These are phyloP conservation scores for Colletotrichum tropicale DNA, from an alignment of 2,329 filamentous ascomycete genomes.

Conservation along the genomic window DNA sequence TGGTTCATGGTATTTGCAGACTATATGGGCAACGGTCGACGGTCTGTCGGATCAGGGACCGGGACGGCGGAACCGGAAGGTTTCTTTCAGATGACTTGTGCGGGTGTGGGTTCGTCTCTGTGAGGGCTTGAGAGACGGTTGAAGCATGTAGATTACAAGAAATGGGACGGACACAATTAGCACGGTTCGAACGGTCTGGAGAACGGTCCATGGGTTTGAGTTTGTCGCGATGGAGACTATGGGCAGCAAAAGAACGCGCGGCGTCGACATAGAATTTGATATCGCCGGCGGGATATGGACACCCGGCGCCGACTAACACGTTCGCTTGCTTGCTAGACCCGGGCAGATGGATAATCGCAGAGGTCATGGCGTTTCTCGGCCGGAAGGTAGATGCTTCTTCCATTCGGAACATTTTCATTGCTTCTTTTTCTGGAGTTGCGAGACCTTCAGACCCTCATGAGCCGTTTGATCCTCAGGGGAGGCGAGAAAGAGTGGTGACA, in stretches of 20 bases:
- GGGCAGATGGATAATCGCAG: not conserved
- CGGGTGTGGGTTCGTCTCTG: not conserved
- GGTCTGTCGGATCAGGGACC: not conserved
- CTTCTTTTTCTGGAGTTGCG: not conserved
- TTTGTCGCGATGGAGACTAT: not conserved
- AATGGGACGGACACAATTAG: not conserved
- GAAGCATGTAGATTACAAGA: constrained; percentile 4
- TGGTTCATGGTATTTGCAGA: not conserved
- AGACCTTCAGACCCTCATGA: not conserved
- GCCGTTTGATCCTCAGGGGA: not conserved
- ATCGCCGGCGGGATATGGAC: not conserved
- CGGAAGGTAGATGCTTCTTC: not conserved
- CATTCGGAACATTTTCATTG: not conserved
- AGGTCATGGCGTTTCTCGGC: not conserved
- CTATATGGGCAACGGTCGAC: not conserved
- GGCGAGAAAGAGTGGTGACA: not conserved
- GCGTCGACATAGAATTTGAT: not conserved
- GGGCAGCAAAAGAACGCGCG: not conserved
- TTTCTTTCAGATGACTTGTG: not conserved
- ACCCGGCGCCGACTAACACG: not conserved
- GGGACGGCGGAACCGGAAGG: constrained; percentile 5
- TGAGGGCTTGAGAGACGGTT: not conserved
- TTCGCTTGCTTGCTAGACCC: not conserved
- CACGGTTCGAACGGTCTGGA: not conserved
- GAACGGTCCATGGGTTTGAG: not conserved